Evolutionary conservation across 1,139 yeast genomes (phyloP).

Genomic region (Suhomyces bribrorum): DNA sequence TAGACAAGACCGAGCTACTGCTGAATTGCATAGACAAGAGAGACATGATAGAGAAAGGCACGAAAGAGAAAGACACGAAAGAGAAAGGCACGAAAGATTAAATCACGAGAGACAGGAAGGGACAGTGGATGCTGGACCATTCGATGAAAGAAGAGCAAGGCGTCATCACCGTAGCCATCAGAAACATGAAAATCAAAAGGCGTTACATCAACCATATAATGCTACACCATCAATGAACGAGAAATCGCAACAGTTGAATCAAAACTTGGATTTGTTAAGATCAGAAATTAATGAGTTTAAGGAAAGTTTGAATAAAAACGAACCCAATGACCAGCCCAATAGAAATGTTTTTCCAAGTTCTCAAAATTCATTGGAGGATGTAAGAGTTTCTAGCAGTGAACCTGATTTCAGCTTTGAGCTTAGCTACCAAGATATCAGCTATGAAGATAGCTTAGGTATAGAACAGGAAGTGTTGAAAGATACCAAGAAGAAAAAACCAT

Average conservation of each 20-base stretch:
- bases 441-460: slow-evolving; percentile 44
- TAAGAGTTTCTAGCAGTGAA: slow-evolving; percentile 11
- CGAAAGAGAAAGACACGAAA: not conserved
- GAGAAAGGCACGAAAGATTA: slow-evolving; percentile 1
- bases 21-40: not conserved
- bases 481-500: not conserved
- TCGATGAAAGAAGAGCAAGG: slow-evolving; percentile 11
- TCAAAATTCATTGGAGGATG: not conserved
- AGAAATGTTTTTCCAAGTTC: not conserved
- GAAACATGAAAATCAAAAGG: slow-evolving; percentile 12
- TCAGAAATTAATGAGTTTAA: slow-evolving; percentile 50
- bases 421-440: slow-evolving; percentile 42
- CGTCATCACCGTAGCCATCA: slow-evolving; percentile 20
- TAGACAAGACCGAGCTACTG: slow-evolving; percentile 1
- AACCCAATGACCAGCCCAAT: slow-evolving; percentile 10
- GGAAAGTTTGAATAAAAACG: slow-evolving; percentile 40
- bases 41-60: not conserved
- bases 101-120: slow-evolving; percentile 6
- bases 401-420: slow-evolving; percentile 45
- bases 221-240: slow-evolving; percentile 18
- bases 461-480: slow-evolving; percentile 30
- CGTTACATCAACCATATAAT: slow-evolving; percentile 19
- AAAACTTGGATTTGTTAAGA: slow-evolving; percentile 44
- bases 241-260: slow-evolving; percentile 41
- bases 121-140: slow-evolving; percentile 1